Conservation (phyloP, 2,329 filamentous ascomycete genomes). For the Apiospora saccharicola region DNA sequence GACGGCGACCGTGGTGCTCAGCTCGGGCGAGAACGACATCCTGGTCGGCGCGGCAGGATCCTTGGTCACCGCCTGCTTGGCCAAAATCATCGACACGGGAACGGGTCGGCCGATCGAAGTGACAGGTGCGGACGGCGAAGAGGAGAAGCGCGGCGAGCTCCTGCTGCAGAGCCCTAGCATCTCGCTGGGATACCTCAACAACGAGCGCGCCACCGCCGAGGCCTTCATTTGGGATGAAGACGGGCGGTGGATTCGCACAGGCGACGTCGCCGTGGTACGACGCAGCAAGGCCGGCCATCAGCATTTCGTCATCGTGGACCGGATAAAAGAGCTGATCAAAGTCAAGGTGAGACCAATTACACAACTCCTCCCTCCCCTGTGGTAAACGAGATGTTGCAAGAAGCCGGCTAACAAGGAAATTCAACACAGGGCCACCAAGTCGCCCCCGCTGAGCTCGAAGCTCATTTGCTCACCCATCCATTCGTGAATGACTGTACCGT, state of each 20-base stretch:
- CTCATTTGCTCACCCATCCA: constrained; percentile 77
- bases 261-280: constrained; percentile 80
- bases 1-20: constrained; percentile 73
- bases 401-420: background rate
- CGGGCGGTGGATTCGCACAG: constrained; percentile 81
- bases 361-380: background rate
- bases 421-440: constrained; percentile 73
- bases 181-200: constrained; percentile 85
- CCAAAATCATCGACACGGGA: constrained; percentile 71
- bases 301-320: constrained; percentile 85
- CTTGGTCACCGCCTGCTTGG: constrained; percentile 69
- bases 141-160: constrained; percentile 79
- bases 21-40: constrained; percentile 68
- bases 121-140: constrained; percentile 69
- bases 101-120: background rate
- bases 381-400: background rate
- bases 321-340: constrained; percentile 63
- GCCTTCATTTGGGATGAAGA: constrained; percentile 75
- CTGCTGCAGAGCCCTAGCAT: constrained; percentile 79
- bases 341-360: constrained; percentile 50
- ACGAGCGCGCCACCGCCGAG: constrained; percentile 81
- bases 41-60: constrained; percentile 76
- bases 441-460: constrained; percentile 83
- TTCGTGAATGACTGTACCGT: constrained; percentile 81
- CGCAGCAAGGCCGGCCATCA: constrained; percentile 72